Base-by-base conservation (phyloP, 331 rosid species). In the Pyrus hybrid region DNA sequence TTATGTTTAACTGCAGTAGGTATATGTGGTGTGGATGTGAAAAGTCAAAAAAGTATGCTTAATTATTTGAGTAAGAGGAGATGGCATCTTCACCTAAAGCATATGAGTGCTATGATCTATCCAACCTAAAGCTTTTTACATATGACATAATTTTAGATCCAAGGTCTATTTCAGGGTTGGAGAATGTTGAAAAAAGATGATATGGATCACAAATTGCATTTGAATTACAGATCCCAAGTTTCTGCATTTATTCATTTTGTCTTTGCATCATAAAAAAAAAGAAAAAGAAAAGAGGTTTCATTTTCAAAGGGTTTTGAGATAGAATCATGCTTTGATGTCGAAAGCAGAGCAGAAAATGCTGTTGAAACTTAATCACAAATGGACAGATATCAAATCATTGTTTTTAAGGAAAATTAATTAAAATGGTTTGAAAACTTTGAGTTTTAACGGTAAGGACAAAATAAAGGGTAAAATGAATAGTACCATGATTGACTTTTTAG, bases 31-130 rank as follows among this genome's bases (percentile, higher is more conserved):
- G n/a, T 33, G 43, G 62, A 71, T 68, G 67, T n/a, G 35, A 70
- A 57, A 83, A 78, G 96, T 86, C 87, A 86, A 83, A 79, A 84
- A 67, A 71, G 68, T 66, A 41, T 37, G 74, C 67, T 32, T 67
- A 70, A 58, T 74, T 45, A 49, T 84, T 84, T 77, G 79, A 88
- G 87, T 62, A 81, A 73, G 77, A 78, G 80, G 80, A 81, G 85
- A 71, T 83, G 83, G 75, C 76, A 80, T 80, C 72, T 81, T 86
- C 85, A 86, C 88, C 87, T 79, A 86, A 86, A 88, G 80, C 88
- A 80, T 81, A 83, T 83, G 84, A 8, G 88, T 86, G 69, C 41
- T 88, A 51, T 51, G 57, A 51, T 51, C 21, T 17, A 83, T 83
- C 90, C 82, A 83, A 73, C 89, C 80, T 72, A 83, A 83, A 81